phyloP scores from a whole-genome alignment of 306 rosid genomes.

The Alnus rubra region DNA sequence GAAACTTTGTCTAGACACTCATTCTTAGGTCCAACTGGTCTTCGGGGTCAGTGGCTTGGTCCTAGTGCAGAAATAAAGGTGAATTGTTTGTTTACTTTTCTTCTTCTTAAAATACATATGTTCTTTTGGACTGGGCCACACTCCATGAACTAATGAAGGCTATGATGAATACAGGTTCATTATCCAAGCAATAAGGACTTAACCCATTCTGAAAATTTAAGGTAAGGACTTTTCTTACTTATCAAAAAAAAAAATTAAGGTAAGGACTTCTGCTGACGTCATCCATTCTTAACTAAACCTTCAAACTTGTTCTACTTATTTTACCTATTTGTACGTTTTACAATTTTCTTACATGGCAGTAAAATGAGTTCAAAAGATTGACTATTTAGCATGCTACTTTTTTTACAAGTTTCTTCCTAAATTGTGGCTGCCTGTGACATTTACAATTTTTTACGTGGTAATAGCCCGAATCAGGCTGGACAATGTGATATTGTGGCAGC shows the following conservation, averaged over 20 bases:
- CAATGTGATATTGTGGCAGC: conserved; percentile 64
- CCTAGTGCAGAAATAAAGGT: conserved; percentile 79
- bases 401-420: conserved; percentile 19
- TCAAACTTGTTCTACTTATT: conserved; percentile 16
- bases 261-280: conserved; percentile 33
- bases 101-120: conserved; percentile 14
- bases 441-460: conserved; percentile 30
- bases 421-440: conserved; percentile 37
- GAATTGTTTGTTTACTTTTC: conserved; percentile 1
- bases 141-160: not conserved
- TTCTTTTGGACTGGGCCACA: conserved; percentile 13
- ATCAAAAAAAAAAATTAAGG: conserved; percentile 31
- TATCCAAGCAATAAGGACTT: conserved; percentile 83
- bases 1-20: conserved; percentile 98
- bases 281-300: conserved; percentile 13
- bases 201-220: conserved; percentile 42
- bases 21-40: conserved; percentile 91
- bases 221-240: conserved; percentile 41
- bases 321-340: conserved; percentile 22
- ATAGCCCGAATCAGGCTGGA: conserved; percentile 70
- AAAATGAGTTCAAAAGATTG: conserved; percentile 18
- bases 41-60: conserved; percentile 87
- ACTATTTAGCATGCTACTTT: conserved; percentile 8
- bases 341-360: conserved; percentile 4
- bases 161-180: conserved; percentile 59